These are phyloP conservation scores for Seminavis robusta DNA, from an alignment of 108 stramenopile genomes.

Conservation along the genomic window DNA sequence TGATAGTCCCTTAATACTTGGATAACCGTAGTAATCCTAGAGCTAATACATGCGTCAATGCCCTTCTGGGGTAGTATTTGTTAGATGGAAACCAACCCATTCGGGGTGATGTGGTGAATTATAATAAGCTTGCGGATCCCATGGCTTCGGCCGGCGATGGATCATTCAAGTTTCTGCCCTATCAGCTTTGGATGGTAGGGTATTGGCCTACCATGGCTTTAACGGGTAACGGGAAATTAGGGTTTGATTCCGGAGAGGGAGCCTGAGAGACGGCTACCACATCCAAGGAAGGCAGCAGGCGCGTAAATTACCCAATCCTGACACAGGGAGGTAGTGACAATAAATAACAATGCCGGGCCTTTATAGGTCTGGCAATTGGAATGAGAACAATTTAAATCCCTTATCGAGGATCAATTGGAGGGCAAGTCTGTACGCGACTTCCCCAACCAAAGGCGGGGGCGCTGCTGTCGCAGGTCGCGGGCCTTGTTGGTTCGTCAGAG, in stretches of 20 bases:
- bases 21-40: slow-evolving; percentile 96
- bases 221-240: slow-evolving; percentile 93
- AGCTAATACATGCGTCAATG: slow-evolving; percentile 92
- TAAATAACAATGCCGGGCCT: slow-evolving; percentile 94
- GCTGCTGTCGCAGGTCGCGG: no score
- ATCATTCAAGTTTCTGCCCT: slow-evolving; percentile 94
- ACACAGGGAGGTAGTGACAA: slow-evolving; percentile 96
- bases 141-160: slow-evolving; percentile 68
- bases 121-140: slow-evolving; percentile 90
- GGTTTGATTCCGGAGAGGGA: slow-evolving; percentile 97
- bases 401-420: slow-evolving; percentile 95
- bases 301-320: slow-evolving; percentile 95
- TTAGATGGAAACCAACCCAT: slow-evolving; percentile 92
- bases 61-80: slow-evolving; percentile 85
- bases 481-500: no score
- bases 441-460: no score
- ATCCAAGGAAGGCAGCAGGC: slow-evolving; percentile 95
- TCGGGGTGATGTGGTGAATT: slow-evolving; percentile 86
- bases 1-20: slow-evolving; percentile 98
- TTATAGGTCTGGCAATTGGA: slow-evolving; percentile 89
- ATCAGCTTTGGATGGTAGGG: slow-evolving; percentile 95
- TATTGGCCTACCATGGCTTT: slow-evolving; percentile 94
- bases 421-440: slow-evolving; percentile 91
- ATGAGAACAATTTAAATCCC: slow-evolving; percentile 95
- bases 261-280: slow-evolving; percentile 96